These are phyloP conservation scores for Ceratocystis cubensis DNA, from an alignment of 2,329 filamentous ascomycete species.

Conservation along the genomic window DNA sequence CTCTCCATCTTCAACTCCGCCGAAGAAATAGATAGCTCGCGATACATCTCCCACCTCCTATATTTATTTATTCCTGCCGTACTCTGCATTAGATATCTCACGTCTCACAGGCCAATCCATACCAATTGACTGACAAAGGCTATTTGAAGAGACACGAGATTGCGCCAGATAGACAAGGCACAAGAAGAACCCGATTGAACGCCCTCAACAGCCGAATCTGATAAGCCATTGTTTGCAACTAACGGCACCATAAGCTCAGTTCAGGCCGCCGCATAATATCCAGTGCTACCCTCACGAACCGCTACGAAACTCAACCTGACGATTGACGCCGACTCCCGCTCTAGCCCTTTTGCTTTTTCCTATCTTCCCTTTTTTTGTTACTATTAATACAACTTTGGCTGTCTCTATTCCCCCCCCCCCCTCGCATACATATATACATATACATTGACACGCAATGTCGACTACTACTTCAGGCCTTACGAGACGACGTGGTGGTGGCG, in stretches of 20 bases:
- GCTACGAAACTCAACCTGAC: not conserved
- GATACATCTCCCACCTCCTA: not conserved
- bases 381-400: not conserved
- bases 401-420: not conserved
- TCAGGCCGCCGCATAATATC: too few relatives aligned
- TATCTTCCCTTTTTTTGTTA: not conserved
- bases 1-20: not conserved
- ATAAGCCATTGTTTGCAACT: too few relatives aligned
- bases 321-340: not conserved
- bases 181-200: too few relatives aligned
- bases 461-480: slow-evolving; percentile 40
- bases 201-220: too few relatives aligned
- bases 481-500: slow-evolving; percentile 54
- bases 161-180: too few relatives aligned
- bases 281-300: not conserved
- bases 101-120: too few relatives aligned
- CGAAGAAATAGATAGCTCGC: not conserved
- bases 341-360: not conserved
- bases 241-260: too few relatives aligned
- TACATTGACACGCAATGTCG: slow-evolving; percentile 13
- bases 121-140: too few relatives aligned
- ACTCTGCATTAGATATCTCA: too few relatives aligned
- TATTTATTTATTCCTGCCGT: too few relatives aligned
- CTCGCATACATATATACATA: not conserved
- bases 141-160: too few relatives aligned